phyloP scores from a whole-genome alignment of 352 stramenopile species.

The Phytopythium boreale region DNA sequence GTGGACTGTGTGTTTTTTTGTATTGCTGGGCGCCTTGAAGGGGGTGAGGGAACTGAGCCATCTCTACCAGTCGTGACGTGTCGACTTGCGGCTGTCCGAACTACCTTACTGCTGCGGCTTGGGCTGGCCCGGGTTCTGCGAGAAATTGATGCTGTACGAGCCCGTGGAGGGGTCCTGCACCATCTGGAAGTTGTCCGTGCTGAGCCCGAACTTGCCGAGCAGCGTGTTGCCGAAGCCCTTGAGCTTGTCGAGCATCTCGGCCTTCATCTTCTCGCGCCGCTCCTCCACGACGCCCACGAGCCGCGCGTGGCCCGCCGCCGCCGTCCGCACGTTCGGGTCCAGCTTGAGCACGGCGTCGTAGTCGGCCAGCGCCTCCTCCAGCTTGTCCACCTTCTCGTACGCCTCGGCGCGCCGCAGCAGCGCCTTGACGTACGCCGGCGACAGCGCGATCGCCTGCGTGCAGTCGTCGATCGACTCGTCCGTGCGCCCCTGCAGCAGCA shows the following conservation, averaged over 20 bases:
- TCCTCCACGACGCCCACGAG: conserved; percentile 92
- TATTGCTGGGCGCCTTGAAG: no score
- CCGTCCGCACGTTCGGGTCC: conserved; percentile 75
- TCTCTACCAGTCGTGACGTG: no score
- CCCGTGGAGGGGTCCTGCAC: conserved; percentile 96
- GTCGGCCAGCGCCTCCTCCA: conserved; percentile 92
- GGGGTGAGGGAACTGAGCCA: no score
- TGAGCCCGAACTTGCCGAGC: conserved; percentile 98
- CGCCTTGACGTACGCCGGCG: conserved; percentile 96
- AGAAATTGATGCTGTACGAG: conserved; percentile 97
- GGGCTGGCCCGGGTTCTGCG: conserved; percentile 40
- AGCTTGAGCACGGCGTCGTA: conserved; percentile 92
- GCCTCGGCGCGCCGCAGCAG: conserved; percentile 91
- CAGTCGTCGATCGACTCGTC: conserved; percentile 95
- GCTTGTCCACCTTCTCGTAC: conserved; percentile 91
- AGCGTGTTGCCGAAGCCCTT: conserved; percentile 99
- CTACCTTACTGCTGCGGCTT: neutral
- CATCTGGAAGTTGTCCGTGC: conserved; percentile 99
- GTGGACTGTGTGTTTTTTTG: no score
- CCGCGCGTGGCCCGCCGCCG: conserved; percentile 54
- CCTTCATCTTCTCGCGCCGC: conserved; percentile 98
- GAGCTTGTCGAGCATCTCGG: conserved; percentile 95
- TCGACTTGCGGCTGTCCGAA: no score
- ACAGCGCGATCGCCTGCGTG: conserved; percentile 91
- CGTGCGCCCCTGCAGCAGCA: conserved; percentile 30